Conservation (phyloP, 352 stramenopile species). For the Globisporangium cystogenes region DNA sequence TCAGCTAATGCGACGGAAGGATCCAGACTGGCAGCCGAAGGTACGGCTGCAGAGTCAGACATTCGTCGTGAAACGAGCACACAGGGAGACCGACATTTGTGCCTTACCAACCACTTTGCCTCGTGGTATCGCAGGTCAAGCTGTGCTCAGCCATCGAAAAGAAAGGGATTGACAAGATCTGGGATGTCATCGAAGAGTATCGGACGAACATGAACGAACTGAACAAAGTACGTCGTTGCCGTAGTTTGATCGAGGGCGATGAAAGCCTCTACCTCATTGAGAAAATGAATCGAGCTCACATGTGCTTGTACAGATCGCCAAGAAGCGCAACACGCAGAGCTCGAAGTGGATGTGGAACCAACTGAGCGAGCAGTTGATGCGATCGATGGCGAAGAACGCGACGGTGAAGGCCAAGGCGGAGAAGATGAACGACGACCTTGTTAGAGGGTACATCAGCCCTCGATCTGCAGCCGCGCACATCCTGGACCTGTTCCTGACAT, state of each 20-base stretch:
- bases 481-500: conserved; percentile 56
- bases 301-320: conserved; percentile 29
- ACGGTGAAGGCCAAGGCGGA: conserved; percentile 41
- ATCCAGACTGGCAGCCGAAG: conserved; percentile 75
- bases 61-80: no score
- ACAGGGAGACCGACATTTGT: no score
- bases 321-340: conserved; percentile 63
- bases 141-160: conserved; percentile 64
- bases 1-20: conserved; percentile 77
- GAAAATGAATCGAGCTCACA: neutral
- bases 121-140: conserved; percentile 36
- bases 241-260: neutral
- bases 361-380: conserved; percentile 72
- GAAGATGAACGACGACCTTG: conserved; percentile 56
- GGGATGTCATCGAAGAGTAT: conserved; percentile 57
- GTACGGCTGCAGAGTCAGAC: conserved; percentile 11
- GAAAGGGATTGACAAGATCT: conserved; percentile 69
- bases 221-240: conserved; percentile 33
- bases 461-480: conserved; percentile 53
- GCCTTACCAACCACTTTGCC: no score
- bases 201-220: conserved; percentile 45
- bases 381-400: conserved; percentile 38
- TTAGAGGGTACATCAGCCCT: conserved; percentile 58
- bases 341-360: conserved; percentile 85
- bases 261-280: no score